Percentiles rank a stretch among this genome's conserved stretches.
Conservation (phyloP, 1,284 basidiomycete species). For the Chondrostereum purpureum region DNA sequence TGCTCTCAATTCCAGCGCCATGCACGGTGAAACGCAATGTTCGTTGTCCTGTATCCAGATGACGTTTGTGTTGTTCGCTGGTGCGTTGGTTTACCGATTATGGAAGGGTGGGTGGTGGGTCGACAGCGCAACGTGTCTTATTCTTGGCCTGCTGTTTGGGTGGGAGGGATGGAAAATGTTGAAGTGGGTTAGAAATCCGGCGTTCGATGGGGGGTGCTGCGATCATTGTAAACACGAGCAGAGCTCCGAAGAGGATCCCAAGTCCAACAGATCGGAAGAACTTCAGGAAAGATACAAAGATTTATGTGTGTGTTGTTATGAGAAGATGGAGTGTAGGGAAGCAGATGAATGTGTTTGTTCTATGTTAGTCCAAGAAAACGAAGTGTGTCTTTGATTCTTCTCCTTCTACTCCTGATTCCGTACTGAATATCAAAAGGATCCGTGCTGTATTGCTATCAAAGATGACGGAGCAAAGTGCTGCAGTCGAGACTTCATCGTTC, state of each 20-base stretch:
- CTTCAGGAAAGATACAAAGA: constrained; percentile 18
- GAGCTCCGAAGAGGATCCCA: constrained; percentile 2
- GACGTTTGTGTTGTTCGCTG: constrained; percentile 22
- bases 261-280: constrained; percentile 12
- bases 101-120: constrained; percentile 44
- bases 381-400: too few species aligned
- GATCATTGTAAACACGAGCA: constrained; percentile 8
- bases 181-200: constrained; percentile 26
- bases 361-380: too few species aligned
- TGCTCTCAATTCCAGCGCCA: constrained; percentile 34
- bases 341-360: constrained; percentile 17
- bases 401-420: too few species aligned
- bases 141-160: constrained; percentile 33
- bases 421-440: too few species aligned
- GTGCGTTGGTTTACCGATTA: constrained; percentile 22
- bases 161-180: constrained; percentile 37
- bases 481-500: too few species aligned
- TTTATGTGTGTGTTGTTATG: constrained; percentile 23
- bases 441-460: too few species aligned
- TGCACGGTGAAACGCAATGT: constrained; percentile 37
- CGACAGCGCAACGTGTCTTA: constrained; percentile 33
- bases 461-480: too few species aligned
- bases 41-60: constrained; percentile 27
- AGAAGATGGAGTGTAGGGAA: constrained; percentile 18
- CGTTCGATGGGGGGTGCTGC: constrained; percentile 33